These are phyloP conservation scores for Arthrobotrys megalospora DNA, from an alignment of 2,329 filamentous ascomycete genomes.

Conservation along the genomic window DNA sequence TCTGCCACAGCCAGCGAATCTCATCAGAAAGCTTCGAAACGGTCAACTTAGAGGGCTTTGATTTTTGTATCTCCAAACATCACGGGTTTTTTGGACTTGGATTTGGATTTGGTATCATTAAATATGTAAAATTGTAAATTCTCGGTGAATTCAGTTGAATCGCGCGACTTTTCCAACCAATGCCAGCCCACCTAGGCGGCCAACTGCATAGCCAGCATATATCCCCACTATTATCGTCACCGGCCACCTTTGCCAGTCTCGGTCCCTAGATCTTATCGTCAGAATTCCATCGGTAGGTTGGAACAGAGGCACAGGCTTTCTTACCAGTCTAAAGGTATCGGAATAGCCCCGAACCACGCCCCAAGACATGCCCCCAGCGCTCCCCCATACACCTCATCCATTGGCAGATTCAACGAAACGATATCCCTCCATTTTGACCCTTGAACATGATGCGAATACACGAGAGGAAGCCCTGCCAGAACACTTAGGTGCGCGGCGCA, in stretches of 20 bases:
- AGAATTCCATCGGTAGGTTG: not conserved
- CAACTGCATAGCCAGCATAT: constrained; percentile 82
- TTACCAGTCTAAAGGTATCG: constrained; percentile 93
- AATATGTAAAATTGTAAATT: not conserved
- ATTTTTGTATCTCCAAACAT: not conserved
- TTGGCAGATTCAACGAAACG: constrained; percentile 78
- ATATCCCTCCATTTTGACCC: constrained; percentile 78
- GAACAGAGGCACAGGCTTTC: constrained; percentile 57
- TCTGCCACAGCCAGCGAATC: constrained; percentile 9
- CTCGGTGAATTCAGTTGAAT: constrained; percentile 17
- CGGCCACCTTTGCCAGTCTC: constrained; percentile 99
- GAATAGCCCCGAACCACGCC: constrained; percentile 92
- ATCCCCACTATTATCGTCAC: constrained; percentile 88
- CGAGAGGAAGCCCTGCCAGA: constrained; percentile 82
- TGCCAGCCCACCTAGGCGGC: constrained; percentile 74
- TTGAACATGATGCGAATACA: constrained; percentile 89
- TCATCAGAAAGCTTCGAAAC: not conserved
- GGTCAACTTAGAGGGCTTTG: not conserved
- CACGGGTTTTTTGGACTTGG: not conserved
- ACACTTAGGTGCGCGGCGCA: constrained; percentile 86
- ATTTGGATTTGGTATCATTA: not conserved
- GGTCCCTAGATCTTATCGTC: constrained; percentile 73
- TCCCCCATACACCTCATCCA: constrained; percentile 88
- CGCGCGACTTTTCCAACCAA: constrained; percentile 67
- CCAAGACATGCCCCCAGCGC: constrained; percentile 83